Evolutionary conservation across 2,329 filamentous ascomycete genomes (phyloP), one percentile per base, ranked within the genome.

Genomic region (Sarocladium strictum): DNA sequence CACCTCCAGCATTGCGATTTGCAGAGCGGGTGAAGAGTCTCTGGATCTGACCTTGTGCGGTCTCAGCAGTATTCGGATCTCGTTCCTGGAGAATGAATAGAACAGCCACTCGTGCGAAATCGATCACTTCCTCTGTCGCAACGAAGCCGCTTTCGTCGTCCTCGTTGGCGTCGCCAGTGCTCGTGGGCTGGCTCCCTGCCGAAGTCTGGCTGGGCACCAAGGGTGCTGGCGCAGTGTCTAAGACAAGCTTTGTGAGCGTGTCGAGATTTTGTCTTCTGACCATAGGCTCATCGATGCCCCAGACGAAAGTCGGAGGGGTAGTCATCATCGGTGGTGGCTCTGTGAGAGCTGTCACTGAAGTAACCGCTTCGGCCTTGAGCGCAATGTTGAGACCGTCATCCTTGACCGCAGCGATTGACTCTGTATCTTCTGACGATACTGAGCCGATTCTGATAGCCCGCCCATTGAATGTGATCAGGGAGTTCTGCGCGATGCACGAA

Each of bases 401-500:
- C 32, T 53, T 38, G 14, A 38, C 21, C 15, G 32, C 50, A 7
- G 32, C 32, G 29, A 40, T 53, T 24, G 50, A 15, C 14, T 40
- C 17, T 10, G 33, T 40, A 11, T 65, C n/a, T n/a, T n/a, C 61
- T 5, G 64, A 58, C 15, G 65, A 57, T 3, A 59, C 62, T 14
- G 60, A 63, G 17, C 68, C 67, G 14, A 64, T 59, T 27, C 74
- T 69, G 3, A 69, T 65, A 2, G 73, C 69, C 54, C 69, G 69
- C 3, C 85, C 86, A 61, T 89, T 81, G 67, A 97, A 96, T 0
- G 89, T 90, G 15, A 97, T 86, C 3, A 99, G 77, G 0, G 90
- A 86, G 63, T 97, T 97, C 67, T 97, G 87, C 0, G 86, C 83
- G 9, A 83, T 83, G 69, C 94, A 99, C 54, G 88, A 91, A 15